Conservation (phyloP, 1,139 yeast species). For the Groenewaldozyma auringiensis region DNA sequence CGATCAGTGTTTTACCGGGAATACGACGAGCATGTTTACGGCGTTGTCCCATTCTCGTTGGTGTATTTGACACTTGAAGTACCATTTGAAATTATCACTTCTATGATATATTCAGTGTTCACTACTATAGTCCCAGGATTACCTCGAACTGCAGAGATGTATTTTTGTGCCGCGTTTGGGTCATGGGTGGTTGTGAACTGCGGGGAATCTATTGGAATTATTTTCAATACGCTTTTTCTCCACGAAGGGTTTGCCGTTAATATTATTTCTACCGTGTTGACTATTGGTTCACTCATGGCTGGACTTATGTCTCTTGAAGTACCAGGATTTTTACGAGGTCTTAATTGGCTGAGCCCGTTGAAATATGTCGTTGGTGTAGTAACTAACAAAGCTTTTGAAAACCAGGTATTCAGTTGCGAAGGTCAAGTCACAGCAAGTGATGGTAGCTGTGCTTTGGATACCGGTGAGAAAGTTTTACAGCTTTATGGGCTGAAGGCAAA, state of each 20-base stretch:
- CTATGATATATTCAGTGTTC: conserved; percentile 52
- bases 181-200: conserved; percentile 53
- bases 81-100: conserved; percentile 62
- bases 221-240: conserved; percentile 63
- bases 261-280: conserved; percentile 52
- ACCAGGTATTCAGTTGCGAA: conserved; percentile 37
- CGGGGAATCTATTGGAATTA: conserved; percentile 78
- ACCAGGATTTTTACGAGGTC: conserved; percentile 59
- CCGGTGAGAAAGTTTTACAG: conserved; percentile 45
- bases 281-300: conserved; percentile 73
- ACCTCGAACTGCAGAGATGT: conserved; percentile 62
- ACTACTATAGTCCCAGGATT: conserved; percentile 65
- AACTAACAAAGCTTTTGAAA: conserved; percentile 42
- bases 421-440: conserved; percentile 26
- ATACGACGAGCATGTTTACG: conserved; percentile 65
- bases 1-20: conserved; percentile 73
- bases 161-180: conserved; percentile 54
- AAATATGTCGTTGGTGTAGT: conserved; percentile 58
- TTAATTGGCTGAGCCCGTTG: conserved; percentile 68
- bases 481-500: conserved; percentile 37
- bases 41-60: conserved; percentile 55
- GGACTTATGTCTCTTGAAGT: conserved; percentile 77
- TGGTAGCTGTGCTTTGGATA: conserved; percentile 40
- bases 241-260: conserved; percentile 79
- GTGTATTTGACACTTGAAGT: conserved; percentile 61